Evolutionary conservation across 768 basidiomycete genomes (phyloP), one percentile per base, ranked within the genome.

Genomic region (Panaeolus papilionaceus): DNA sequence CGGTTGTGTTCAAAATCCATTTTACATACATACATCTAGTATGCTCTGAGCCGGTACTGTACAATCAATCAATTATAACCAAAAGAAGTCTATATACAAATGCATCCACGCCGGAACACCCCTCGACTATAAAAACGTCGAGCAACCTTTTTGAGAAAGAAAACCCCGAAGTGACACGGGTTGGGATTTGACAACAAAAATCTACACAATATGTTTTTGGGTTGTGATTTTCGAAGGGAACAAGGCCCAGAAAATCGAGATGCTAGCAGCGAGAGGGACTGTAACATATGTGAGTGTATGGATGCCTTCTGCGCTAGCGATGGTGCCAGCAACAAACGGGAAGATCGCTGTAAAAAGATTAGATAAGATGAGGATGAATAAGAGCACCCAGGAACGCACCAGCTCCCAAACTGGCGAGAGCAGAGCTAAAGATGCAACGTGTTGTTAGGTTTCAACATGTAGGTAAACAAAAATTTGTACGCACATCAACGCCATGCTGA

Each of bases 401-500:
- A 65, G 79, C 79, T 37, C 86, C 86, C 49, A 81, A 63, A 71
- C 83, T 85, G 5, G 81, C 80, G 26, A 79, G 75, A 7, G 85
- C 78, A 51, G 82, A 83, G 33, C 86, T 87, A 39, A 61, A 62
- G 38, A 38, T n/a, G 33, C 2, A 33, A 37, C 47, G 39, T 47
- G 40, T 51, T 69, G 40, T 61, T 62, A 61, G 47, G 26, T 33
- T 5, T 33, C 11, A 63, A 44, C n/a, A 42, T 4, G 44, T 5
- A 33, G 33, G 33, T 33, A 5, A 33, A 2, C 0, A 12, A 42
- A 14, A 23, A n/a, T 28, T 12, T 8, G 37, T 72, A 89, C 88
- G 33, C 33, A 33, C 33, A 86, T 79, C 38, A 88, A 72, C 8
- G 82, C 85, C 83, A 89, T 86, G 61, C 81, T 81, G 20, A 85